Percentiles rank a stretch among this genome's conserved stretches.
Conservation (phyloP, 768 basidiomycete genomes). For the Strobilomyces dryophilus region DNA sequence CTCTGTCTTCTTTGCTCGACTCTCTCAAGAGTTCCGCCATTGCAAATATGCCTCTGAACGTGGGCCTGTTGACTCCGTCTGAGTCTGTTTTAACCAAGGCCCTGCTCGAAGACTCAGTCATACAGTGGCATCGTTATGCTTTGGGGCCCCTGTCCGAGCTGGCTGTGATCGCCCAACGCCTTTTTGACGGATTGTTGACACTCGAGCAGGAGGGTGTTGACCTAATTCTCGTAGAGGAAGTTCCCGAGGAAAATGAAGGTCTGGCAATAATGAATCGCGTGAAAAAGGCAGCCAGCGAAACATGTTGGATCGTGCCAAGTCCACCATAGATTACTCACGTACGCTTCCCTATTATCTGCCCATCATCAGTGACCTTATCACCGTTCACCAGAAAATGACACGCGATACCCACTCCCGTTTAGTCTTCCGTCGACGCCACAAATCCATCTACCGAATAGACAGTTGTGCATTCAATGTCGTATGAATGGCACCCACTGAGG, state of each 20-base stretch:
- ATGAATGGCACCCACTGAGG: neutral
- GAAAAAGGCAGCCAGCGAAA: slow-evolving; percentile 78
- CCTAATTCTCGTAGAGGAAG: slow-evolving; percentile 80
- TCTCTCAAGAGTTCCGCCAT: slow-evolving; percentile 33
- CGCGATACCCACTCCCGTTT: neutral
- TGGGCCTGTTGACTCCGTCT: slow-evolving; percentile 67
- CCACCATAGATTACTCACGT: slow-evolving; percentile 16
- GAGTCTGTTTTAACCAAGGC: slow-evolving; percentile 43
- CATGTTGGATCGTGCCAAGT: slow-evolving; percentile 26
- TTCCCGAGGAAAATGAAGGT: slow-evolving; percentile 77
- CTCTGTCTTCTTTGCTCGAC: slow-evolving; percentile 37
- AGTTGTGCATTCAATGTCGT: neutral
- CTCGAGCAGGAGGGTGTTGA: slow-evolving; percentile 76
- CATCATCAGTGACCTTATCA: neutral
- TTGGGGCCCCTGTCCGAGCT: slow-evolving; percentile 54
- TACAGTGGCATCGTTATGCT: slow-evolving; percentile 55
- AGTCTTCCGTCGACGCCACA: neutral
- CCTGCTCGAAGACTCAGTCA: slow-evolving; percentile 28
- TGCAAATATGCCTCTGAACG: slow-evolving; percentile 28
- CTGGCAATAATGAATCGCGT: slow-evolving; percentile 94
- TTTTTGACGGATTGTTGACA: slow-evolving; percentile 85
- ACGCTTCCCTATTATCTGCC: slow-evolving; percentile 1
- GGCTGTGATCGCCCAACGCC: slow-evolving; percentile 65
- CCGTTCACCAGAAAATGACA: neutral
- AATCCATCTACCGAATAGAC: slow-evolving; percentile 1